phyloP scores from a whole-genome alignment of 2,329 filamentous ascomycete genomes.

The Lojkania enalia region DNA sequence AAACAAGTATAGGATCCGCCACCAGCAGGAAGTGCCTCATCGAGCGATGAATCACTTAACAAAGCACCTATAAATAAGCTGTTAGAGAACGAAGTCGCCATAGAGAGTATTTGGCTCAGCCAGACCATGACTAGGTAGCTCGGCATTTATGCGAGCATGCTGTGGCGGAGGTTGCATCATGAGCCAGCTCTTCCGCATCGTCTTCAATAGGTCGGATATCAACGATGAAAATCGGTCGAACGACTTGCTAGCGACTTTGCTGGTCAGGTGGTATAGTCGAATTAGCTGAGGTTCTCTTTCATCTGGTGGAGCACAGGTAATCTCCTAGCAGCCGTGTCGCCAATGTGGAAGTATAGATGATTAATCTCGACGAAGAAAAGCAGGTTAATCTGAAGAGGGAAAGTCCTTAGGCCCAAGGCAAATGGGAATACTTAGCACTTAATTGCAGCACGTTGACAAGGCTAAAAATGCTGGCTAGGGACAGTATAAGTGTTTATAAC shows the following conservation, averaged over 20 bases:
- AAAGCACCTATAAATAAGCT: constrained; percentile 11
- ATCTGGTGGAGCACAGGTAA: not conserved
- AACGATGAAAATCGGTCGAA: not conserved
- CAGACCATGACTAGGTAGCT: constrained; percentile 17
- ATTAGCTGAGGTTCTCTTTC: not conserved
- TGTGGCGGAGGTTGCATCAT: constrained; percentile 8
- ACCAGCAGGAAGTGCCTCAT: constrained; percentile 6
- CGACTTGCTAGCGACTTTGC: not conserved
- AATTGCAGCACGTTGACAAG: not conserved
- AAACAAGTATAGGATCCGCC: constrained; percentile 14
- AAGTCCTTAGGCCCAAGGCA: too few species aligned
- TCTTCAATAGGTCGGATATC: not conserved
- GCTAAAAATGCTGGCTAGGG: not conserved
- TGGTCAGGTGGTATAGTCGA: not conserved
- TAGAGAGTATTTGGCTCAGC: constrained; percentile 22
- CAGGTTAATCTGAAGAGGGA: not conserved
- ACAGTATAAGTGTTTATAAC: not conserved
- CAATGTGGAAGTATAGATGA: not conserved
- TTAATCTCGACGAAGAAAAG: too few species aligned
- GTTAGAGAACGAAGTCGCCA: constrained; percentile 51
- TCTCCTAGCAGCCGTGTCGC: not conserved
- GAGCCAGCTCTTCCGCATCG: not conserved
- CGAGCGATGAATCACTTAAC: constrained; percentile 17
- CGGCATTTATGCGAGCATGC: constrained; percentile 12
- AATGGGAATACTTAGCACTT: not conserved